Base-by-base conservation (phyloP, 208 protist genomes). In the Leishmania tarentolae region DNA sequence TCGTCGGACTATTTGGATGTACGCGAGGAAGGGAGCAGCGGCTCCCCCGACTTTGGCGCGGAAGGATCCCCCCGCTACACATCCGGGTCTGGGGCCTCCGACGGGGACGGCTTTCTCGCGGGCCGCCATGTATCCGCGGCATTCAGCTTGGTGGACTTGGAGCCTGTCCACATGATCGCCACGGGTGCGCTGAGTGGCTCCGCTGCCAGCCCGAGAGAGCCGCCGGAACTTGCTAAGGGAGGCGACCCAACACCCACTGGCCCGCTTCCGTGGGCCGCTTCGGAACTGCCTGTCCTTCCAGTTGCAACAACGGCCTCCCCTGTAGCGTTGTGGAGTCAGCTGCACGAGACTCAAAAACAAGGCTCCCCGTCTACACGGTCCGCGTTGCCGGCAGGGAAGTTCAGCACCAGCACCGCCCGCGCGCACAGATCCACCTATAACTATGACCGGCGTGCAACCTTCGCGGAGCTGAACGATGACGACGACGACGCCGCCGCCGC, bases 121-220 rank as follows among this genome's bases (percentile, higher is more conserved):
- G 17, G 61, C n/a, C 57, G 70, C 21, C 82, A 78, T 11, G 65
- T 63, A 21, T 79, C 82, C 1, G 82, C 57, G 4, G 77, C 82
- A 9, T 85, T 85, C 44, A 85, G 77, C 35, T 59, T 85, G 5
- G 77, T 70, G 19, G 47, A 78, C 24, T 85, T 77, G 6, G 61
- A 63, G 17, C 42, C 50, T 28, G 76, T 85, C 31, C 21, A 69
- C 46, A 17, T 61, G 8, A 0, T 21, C 7, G 61, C 40, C 46
- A 37, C 28, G 28, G 15, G 9, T 1, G 59, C 17, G 17, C 74
- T 46, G 31, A 47, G 56, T 2, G 24, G 52, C 35, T 5, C 21
- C 71, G 35, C 68, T 72, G 42, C 68, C 68, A n/a, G 42, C 68
- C 42, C 68, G 68, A 19, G 68, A 50, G 72, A 11, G 72, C 15